Base-by-base conservation (phyloP, 768 basidiomycete species). In the Termitomyces sp. region DNA sequence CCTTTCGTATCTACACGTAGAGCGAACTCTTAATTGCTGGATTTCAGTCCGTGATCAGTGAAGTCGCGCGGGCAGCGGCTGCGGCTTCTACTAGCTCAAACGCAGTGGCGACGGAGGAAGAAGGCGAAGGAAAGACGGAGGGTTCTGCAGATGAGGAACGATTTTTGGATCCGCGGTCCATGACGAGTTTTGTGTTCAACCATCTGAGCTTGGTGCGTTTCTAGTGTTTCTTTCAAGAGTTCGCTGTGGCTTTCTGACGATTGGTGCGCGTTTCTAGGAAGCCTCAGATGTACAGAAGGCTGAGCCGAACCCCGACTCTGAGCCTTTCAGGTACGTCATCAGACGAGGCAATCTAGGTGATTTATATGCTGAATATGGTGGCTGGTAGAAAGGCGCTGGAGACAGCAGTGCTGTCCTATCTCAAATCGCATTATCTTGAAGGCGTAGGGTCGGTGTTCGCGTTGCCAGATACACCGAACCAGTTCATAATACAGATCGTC, bases 121-220 rank as follows among this genome's bases (percentile, higher is more conserved):
- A 49, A 4, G 51, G 15, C 3, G 58, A 57, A 22, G 61, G 12
- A 35, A 40, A 50, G 32, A 15, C 32, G 16, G 55, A 61, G 9
- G 73, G 76, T 39, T 81, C 74, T 7, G 80, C 75, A 33, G 79
- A 79, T 3, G 77, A 82, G 61, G 88, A 90, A 62, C 80, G 94
- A 60, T 96, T 93, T 72, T 74, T 94, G 64, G 95, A 97, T 73
- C 92, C 92, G 3, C 78, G 90, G 66, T 89, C 89, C 24, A 87
- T 88, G 71, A 86, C 79, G 51, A 89, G 83, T 46, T 98, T 94
- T 73, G 75, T 74, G 12, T 94, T 97, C 69, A 91, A 98, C 73
- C 95, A 97, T 72, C 71, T 96, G 59, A 85, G 82, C 48, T 76
- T 96, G 70, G 95, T 94, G 70, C 64, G 87, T 78, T 64, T 59